Conservation (phyloP, 352 stramenopile genomes). For the Pythium angustatum region DNA sequence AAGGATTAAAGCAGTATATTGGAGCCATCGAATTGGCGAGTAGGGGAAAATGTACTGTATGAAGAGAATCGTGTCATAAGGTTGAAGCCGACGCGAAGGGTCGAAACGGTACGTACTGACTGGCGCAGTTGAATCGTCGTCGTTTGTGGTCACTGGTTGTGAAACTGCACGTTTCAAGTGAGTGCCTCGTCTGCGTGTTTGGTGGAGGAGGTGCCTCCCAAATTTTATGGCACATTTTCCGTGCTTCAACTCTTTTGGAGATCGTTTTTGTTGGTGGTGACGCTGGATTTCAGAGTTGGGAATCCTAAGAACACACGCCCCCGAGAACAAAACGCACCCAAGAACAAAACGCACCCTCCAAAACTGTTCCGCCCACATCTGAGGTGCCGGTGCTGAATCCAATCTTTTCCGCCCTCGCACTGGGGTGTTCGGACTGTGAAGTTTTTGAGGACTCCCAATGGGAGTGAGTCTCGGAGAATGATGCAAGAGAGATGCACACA, state of each 20-base stretch:
- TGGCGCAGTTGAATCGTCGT: constrained; percentile 18
- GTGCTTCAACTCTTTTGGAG: constrained; percentile 5
- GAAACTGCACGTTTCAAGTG: constrained; percentile 24
- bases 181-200: constrained; percentile 3
- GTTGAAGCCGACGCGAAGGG: neutral
- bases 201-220: neutral
- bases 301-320: neutral
- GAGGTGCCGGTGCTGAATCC: too few species aligned
- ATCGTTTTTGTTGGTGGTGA: neutral
- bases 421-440: too few species aligned
- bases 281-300: too few species aligned
- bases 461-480: too few species aligned
- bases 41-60: constrained; percentile 13
- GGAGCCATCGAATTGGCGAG: too few species aligned
- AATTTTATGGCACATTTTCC: constrained; percentile 8
- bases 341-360: too few species aligned
- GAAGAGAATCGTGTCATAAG: neutral
- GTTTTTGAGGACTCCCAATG: too few species aligned
- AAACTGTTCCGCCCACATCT: too few species aligned
- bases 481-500: too few species aligned
- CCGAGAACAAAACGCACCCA: neutral
- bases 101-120: constrained; percentile 20
- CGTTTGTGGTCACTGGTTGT: constrained; percentile 12
- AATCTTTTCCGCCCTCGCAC: too few species aligned
- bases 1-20: too few species aligned